phyloP scores from a whole-genome alignment of 805 yeast species.

The Schwanniomyces pseudopolymorphus region DNA sequence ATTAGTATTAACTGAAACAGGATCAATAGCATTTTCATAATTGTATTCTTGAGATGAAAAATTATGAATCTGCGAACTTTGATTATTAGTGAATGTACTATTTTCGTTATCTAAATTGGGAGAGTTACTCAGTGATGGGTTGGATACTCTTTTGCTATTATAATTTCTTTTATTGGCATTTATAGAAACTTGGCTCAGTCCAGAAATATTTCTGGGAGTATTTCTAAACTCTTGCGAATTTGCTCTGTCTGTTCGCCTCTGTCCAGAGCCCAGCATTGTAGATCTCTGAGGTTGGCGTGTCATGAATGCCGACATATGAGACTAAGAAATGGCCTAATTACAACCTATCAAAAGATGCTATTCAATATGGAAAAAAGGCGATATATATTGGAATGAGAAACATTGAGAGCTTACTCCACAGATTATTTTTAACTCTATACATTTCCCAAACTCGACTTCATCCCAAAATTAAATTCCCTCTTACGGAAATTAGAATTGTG shows the following conservation, averaged over 20 bases:
- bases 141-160: background rate
- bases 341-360: no score
- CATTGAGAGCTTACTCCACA: background rate
- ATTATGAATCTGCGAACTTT: background rate
- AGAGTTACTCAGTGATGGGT: background rate
- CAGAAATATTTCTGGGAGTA: background rate
- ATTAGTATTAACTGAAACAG: background rate
- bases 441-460: background rate
- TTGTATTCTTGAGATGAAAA: background rate
- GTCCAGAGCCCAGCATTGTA: background rate
- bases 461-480: background rate
- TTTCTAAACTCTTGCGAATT: background rate
- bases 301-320: background rate
- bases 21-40: background rate
- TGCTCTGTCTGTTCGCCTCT: background rate
- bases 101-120: background rate
- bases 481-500: background rate
- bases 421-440: background rate
- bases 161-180: background rate
- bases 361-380: no score
- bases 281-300: background rate
- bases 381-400: background rate
- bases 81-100: background rate
- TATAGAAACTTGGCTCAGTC: background rate
- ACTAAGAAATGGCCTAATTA: no score